Conservation (phyloP, 1,284 basidiomycete genomes). For the Irpex sp. region DNA sequence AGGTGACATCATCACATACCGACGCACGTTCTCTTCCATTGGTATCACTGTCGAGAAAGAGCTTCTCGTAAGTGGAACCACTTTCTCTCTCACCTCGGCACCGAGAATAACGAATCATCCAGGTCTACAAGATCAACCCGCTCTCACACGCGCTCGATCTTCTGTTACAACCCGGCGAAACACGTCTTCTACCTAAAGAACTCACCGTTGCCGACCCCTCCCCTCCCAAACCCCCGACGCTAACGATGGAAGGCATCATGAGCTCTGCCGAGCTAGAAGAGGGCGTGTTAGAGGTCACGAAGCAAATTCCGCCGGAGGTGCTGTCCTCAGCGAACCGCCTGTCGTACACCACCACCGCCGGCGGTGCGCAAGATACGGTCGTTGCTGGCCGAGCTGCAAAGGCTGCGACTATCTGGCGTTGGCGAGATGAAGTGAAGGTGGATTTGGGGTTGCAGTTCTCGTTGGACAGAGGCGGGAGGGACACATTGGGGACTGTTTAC, state of each 20-base stretch:
- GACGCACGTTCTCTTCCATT: conserved; percentile 37
- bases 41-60: conserved; percentile 49
- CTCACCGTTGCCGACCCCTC: conserved; percentile 33
- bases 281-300: conserved; percentile 46
- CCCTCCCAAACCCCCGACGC: conserved; percentile 21
- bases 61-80: conserved; percentile 36
- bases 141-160: conserved; percentile 39
- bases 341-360: conserved; percentile 1
- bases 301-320: conserved; percentile 37
- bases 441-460: conserved; percentile 23
- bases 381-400: conserved; percentile 48
- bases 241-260: conserved; percentile 35
- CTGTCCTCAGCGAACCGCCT: conserved; percentile 14
- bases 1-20: conserved; percentile 52
- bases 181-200: conserved; percentile 32
- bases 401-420: conserved; percentile 46
- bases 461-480: conserved; percentile 41
- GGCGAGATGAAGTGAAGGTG: conserved; percentile 26
- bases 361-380: conserved; percentile 5
- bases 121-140: conserved; percentile 45
- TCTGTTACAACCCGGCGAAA: conserved; percentile 35
- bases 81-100: background rate
- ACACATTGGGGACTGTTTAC: conserved; percentile 48
- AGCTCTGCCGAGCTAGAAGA: conserved; percentile 48
- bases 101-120: background rate